These are phyloP conservation scores for Rutstroemia sydowiana DNA, from an alignment of 2,329 filamentous ascomycete species.

Conservation along the genomic window DNA sequence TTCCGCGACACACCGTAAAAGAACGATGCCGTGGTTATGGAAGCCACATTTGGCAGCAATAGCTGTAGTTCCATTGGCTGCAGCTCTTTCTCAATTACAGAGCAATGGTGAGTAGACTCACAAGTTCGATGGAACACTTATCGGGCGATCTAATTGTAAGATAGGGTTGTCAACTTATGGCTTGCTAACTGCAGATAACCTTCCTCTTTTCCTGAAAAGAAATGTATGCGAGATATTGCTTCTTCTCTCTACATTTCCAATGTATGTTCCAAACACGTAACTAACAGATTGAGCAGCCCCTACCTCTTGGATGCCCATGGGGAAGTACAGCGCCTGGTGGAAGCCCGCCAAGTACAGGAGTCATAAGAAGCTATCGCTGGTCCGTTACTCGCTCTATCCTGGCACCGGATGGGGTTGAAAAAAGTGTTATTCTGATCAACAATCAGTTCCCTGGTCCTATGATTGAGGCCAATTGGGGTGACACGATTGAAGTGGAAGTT, in stretches of 20 bases:
- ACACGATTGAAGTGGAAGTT: constrained; percentile 53
- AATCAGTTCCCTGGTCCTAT: constrained; percentile 31
- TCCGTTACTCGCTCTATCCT: constrained; percentile 26
- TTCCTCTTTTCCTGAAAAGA: constrained; percentile 39
- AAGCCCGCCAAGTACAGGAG: constrained; percentile 34
- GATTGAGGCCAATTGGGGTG: constrained; percentile 34
- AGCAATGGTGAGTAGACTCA: too few relatives aligned
- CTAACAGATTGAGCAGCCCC: constrained; percentile 23
- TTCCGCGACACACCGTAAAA: too few relatives aligned
- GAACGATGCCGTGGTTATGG: too few relatives aligned
- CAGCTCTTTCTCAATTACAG: too few relatives aligned
- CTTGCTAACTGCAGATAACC: constrained; percentile 21
- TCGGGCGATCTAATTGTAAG: too few relatives aligned
- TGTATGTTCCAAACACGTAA: too few relatives aligned
- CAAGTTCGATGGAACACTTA: too few relatives aligned
- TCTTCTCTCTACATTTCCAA: neutral
- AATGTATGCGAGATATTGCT: constrained; percentile 26
- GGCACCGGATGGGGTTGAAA: constrained; percentile 34
- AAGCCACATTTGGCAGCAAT: too few relatives aligned
- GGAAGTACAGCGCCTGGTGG: constrained; percentile 36
- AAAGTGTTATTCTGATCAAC: constrained; percentile 46
- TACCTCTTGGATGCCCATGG: constrained; percentile 46
- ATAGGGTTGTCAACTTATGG: constrained; percentile 14
- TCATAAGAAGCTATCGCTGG: constrained; percentile 31
- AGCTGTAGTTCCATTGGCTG: too few relatives aligned